Base-by-base conservation (phyloP, 2,329 filamentous ascomycete genomes). In the Lachnellula hyalina region DNA sequence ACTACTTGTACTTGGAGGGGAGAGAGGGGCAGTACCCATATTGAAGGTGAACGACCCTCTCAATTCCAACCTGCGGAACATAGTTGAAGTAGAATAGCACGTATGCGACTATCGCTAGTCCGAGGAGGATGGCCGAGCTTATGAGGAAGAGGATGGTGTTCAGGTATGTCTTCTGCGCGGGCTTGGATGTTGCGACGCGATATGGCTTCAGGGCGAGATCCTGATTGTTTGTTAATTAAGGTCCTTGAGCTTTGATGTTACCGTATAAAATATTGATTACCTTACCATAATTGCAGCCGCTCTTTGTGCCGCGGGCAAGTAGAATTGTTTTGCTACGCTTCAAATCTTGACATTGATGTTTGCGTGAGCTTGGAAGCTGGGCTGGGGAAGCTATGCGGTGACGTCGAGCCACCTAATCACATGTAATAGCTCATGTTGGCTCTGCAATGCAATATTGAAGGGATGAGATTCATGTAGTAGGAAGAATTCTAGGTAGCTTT, bases 41-140 rank as follows among this genome's bases (percentile, higher is more conserved):
- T 69, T 88, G 84, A 19, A 89, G 72, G 71, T 88, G 82, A 7
- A 89, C 75, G 5, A 77, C 74, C n/a, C 80, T 76, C 57, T 78
- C 73, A 57, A 88, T 76, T 52, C 83, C 81, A 60, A 85, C 80
- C 51, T 82, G 78, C 0, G 86, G 86, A 21, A 90, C 81, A 71
- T 84, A 88, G 58, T 77, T 79, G 70, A 79, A 77, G 73, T 89
- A 89, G 72, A 90, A 89, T 17, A 85, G 71, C 36, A 75, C 74
- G 67, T 89, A 89, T 35, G 84, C 83, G 40, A 81, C 66, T 6
- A 78, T 71, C 5, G 86, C 84, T 19, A 83, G 69, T 38, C 74
- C 76, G 44, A 87, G 71, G 49, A 89, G 77, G 41, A 80, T 60
- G 15, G 78, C 61, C 3, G 79, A 78, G 21, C 83, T 75, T 49